Evolutionary conservation across 192 early-diverging fungal species (phyloP), one percentile per base, ranked within the genome.

Genomic region (Coemansia sp.): DNA sequence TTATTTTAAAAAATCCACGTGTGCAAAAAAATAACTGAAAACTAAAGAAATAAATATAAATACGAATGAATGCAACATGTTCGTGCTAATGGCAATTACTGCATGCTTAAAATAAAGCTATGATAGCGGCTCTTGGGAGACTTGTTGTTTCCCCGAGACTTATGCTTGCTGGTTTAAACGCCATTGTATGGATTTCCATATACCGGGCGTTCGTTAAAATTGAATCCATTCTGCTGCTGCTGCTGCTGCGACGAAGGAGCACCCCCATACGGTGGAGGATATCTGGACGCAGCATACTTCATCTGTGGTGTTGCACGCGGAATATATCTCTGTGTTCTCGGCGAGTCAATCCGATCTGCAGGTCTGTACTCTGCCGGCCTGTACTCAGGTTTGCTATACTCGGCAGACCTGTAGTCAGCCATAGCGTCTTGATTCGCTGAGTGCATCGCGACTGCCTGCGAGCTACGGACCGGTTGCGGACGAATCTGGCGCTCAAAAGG

Each of bases 241-340:
- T 44, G 38, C 12, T 44, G 38, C 3, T 16, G 38, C 38, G 38
- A 0, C 38, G 16, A 44, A 44, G 38, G 9, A 2, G 4, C 38
- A 44, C 38, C 38, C 3, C 38, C 38, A 44, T 44, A 44, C 14
- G 10, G 38, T 44, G 38, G 26, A 60, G 64, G 12, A 22, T 62
- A 62, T 30, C 32, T 38, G 23, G 51, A 23, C 24, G 27, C 55
- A 8, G 62, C 26, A 26, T 57, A 49, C 49, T 60, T 58, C 21
- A 49, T 2, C 27, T 50, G 59, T 3, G 66, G 60, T 7, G 66
- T 49, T 28, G 58, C 2, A 34, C 22, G 48, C 12, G 52, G 16
- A 31, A 32, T 32, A 22, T 56, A 56, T 12, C 26, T 21, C 54
- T 41, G 54, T 25, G 10, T 32, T 23, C 54, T 24, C 1, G 54